Evolutionary conservation across 768 basidiomycete species (phyloP).

Genomic region (Boletellus emodensis): DNA sequence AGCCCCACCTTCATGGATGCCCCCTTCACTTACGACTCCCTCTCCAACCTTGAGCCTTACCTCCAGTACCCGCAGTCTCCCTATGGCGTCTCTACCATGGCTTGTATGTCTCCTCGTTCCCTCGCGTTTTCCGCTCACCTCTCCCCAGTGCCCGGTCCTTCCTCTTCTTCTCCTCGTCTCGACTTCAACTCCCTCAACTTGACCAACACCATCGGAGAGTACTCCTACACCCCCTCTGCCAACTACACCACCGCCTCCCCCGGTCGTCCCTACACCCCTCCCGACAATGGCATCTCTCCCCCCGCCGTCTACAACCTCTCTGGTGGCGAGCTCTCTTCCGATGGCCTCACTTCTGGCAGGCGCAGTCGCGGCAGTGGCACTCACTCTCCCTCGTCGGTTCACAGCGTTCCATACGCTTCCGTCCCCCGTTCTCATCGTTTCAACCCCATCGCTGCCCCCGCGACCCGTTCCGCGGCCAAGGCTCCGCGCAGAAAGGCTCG

Average conservation of each 20-base stretch:
- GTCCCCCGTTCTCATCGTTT: conserved; percentile 75
- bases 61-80: conserved; percentile 67
- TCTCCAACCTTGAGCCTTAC: conserved; percentile 48
- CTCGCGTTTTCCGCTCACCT: not conserved
- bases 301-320: conserved; percentile 70
- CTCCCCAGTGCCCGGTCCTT: conserved; percentile 47
- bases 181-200: conserved; percentile 63
- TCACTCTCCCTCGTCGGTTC: conserved; percentile 45
- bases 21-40: conserved; percentile 44
- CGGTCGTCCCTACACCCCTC: conserved; percentile 66
- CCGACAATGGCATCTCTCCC: conserved; percentile 63
- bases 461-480: conserved; percentile 52
- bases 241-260: conserved; percentile 52
- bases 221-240: conserved; percentile 51
- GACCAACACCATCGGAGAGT: conserved; percentile 52
- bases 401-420: conserved; percentile 51
- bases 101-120: conserved; percentile 44
- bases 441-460: conserved; percentile 62
- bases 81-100: conserved; percentile 58
- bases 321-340: conserved; percentile 71
- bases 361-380: conserved; percentile 71
- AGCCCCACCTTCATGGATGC: conserved; percentile 49
- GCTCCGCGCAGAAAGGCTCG: conserved; percentile 42
- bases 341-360: conserved; percentile 58
- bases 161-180: conserved; percentile 53